These are phyloP conservation scores for Arbutus unedo DNA, from an alignment of 148 eudicot species.

Conservation along the genomic window DNA sequence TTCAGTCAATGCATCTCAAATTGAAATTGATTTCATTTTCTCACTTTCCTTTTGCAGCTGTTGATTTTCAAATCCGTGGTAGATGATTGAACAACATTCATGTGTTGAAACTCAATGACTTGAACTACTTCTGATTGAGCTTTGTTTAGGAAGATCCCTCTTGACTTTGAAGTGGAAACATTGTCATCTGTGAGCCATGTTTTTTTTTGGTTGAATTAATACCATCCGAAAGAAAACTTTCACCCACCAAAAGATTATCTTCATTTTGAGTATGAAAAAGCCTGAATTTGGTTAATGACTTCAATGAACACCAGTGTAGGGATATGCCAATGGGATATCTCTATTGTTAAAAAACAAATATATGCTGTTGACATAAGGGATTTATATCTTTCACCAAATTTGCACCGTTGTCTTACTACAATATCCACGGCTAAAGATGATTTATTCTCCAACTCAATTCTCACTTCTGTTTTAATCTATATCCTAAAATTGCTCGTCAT, in stretches of 20 bases:
- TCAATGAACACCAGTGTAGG: not conserved
- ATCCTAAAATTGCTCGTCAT: not conserved
- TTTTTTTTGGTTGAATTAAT: not conserved
- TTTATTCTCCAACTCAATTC: slow-evolving; percentile 5
- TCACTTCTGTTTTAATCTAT: not conserved
- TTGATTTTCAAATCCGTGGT: not conserved
- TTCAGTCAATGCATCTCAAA: not conserved
- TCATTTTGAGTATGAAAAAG: not conserved
- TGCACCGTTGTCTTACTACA: not conserved
- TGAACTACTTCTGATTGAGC: not conserved
- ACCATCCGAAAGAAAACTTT: not conserved
- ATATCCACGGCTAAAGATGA: not conserved
- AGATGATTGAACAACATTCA: not conserved
- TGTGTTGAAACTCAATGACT: not conserved
- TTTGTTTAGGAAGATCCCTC: not conserved
- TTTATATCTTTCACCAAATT: not conserved
- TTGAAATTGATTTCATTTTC: not conserved
- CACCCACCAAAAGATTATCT: not conserved
- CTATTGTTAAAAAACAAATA: not conserved
- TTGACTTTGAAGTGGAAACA: not conserved
- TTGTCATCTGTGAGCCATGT: not conserved
- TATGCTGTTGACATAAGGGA: not conserved
- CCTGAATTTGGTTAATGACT: not conserved
- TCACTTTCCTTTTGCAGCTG: not conserved
- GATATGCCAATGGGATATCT: not conserved